Conservation (phyloP, 257 asterid genomes). For the Solanum piurae region DNA sequence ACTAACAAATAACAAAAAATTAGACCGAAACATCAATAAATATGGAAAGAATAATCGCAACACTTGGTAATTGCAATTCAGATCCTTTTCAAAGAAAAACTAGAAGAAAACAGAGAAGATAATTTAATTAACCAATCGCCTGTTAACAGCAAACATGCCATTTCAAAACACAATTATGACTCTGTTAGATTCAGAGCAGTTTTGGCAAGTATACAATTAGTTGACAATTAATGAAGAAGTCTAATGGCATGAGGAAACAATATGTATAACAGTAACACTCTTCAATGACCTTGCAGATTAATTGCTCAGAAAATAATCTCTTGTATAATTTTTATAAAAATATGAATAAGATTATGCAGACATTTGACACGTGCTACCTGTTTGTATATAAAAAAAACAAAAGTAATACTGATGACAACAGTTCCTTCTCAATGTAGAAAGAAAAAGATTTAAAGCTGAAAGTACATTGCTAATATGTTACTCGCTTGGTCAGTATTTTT, state of each 20-base stretch:
- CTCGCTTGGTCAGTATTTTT: background rate
- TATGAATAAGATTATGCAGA: background rate
- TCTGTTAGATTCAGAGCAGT: background rate
- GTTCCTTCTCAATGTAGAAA: background rate
- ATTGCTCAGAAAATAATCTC: background rate
- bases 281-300: background rate
- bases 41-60: background rate
- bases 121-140: background rate
- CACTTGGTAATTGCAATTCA: background rate
- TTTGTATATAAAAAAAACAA: background rate
- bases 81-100: background rate
- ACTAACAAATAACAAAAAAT: background rate
- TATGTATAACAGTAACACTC: background rate
- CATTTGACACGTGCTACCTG: background rate
- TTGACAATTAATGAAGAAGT: background rate
- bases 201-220: background rate
- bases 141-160: background rate
- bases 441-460: background rate
- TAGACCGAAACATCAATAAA: background rate
- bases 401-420: background rate
- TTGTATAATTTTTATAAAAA: background rate
- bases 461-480: background rate
- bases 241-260: background rate
- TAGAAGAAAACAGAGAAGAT: background rate
- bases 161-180: background rate